A percentile compares a stretch with the other conserved stretches of the same genome.
phyloP scores from a whole-genome alignment of 2,329 filamentous ascomycete species.

The Aspergillus ibericus region DNA sequence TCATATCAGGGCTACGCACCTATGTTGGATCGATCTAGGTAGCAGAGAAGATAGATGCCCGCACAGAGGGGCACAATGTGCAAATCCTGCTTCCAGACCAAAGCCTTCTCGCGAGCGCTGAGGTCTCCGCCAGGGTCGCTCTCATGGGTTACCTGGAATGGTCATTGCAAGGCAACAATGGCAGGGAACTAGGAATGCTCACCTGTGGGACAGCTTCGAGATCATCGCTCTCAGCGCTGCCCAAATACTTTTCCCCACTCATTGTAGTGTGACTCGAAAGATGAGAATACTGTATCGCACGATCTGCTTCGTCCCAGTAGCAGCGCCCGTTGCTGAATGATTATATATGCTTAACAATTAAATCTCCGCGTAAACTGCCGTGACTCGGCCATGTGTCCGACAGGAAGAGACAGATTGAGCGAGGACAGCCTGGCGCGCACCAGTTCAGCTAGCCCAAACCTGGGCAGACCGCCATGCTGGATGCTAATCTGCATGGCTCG shows the following conservation, averaged over 20 bases:
- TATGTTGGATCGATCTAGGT: slow-evolving; percentile 68
- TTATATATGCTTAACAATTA: background rate
- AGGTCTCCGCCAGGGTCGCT: slow-evolving; percentile 8
- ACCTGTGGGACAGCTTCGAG: slow-evolving; percentile 10
- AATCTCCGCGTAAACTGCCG: background rate
- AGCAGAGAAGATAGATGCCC: slow-evolving; percentile 66
- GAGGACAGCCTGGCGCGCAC: background rate
- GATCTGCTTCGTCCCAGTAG: background rate
- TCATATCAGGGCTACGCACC: slow-evolving; percentile 38
- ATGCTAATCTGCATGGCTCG: background rate
- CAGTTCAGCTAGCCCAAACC: background rate
- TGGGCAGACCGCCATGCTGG: background rate
- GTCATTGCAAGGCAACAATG: background rate
- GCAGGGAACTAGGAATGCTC: background rate
- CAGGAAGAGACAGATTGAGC: background rate
- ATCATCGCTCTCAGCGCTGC: background rate
- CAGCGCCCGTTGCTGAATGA: background rate
- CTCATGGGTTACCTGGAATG: background rate
- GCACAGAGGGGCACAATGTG: slow-evolving; percentile 65
- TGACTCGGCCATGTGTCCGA: background rate
- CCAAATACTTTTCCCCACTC: background rate
- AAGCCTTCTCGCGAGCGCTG: slow-evolving; percentile 28
- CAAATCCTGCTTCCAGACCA: slow-evolving; percentile 61
- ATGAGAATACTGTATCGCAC: background rate
- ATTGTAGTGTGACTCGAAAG: background rate